These are phyloP conservation scores for Penicilliopsis zonata DNA, from an alignment of 495 filamentous ascomycete genomes.

Conservation along the genomic window DNA sequence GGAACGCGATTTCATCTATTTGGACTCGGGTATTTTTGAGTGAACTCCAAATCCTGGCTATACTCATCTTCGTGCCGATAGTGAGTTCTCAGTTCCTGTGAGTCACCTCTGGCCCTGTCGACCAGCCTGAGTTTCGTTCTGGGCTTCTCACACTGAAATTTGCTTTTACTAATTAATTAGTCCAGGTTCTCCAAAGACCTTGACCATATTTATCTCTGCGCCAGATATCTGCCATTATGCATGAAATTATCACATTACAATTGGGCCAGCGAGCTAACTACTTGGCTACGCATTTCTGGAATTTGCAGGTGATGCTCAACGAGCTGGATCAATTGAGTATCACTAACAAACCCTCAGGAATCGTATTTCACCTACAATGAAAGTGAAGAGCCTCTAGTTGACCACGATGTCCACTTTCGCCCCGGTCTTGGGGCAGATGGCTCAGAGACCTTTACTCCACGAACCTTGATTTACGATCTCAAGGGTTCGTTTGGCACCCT, in stretches of 20 bases:
- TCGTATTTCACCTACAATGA: slow-evolving; percentile 90
- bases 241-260: slow-evolving; percentile 91
- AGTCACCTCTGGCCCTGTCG: no score
- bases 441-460: slow-evolving; percentile 82
- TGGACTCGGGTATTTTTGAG: no score
- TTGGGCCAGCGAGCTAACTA: slow-evolving; percentile 90
- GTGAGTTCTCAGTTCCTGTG: no score
- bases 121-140: no score
- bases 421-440: slow-evolving; percentile 68
- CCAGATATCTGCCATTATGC: slow-evolving; percentile 62
- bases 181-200: no score
- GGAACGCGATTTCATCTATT: no score
- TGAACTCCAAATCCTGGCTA: no score
- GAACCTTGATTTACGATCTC: slow-evolving; percentile 88
- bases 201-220: no score
- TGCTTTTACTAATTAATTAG: no score
- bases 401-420: slow-evolving; percentile 90
- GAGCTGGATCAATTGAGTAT: background rate
- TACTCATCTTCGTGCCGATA: no score
- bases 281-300: slow-evolving; percentile 97
- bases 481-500: slow-evolving; percentile 87
- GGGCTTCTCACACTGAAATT: no score
- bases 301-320: slow-evolving; percentile 54
- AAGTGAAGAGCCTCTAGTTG: slow-evolving; percentile 53
- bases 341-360: slow-evolving; percentile 42